Evolutionary conservation across 305 asterid species (phyloP).

Genomic region (Fraxinus platypoda): DNA sequence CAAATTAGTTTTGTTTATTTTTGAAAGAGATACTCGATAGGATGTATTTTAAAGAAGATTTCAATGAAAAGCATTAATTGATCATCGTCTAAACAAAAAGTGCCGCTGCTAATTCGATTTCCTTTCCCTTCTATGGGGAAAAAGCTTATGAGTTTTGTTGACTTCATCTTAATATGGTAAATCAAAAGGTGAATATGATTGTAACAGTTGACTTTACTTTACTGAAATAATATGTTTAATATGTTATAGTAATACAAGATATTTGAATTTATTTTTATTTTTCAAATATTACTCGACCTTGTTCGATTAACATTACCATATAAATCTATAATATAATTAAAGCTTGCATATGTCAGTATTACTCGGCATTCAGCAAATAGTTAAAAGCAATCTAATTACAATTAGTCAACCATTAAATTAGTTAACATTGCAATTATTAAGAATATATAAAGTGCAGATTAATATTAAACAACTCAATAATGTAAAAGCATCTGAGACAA

Average conservation of each 20-base stretch:
- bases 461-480: neutral
- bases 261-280: too few species aligned
- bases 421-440: neutral
- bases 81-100: neutral
- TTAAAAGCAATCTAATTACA: neutral
- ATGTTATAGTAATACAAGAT: neutral
- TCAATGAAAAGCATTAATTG: neutral
- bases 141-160: neutral
- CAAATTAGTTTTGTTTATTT: neutral
- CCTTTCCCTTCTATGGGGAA: neutral
- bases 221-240: neutral
- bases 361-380: neutral
- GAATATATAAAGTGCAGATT: neutral
- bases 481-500: neutral
- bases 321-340: too few species aligned
- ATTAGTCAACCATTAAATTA: neutral
- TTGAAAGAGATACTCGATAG: too few species aligned
- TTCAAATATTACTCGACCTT: neutral
- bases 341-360: neutral
- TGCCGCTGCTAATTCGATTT: neutral
- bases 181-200: neutral
- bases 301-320: neutral
- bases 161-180: neutral
- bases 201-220: neutral
- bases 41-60: too few species aligned